Evolutionary conservation across 768 basidiomycete genomes (phyloP), one percentile per base, ranked within the genome.

Genomic region (Cystofilobasidium capitatum): DNA sequence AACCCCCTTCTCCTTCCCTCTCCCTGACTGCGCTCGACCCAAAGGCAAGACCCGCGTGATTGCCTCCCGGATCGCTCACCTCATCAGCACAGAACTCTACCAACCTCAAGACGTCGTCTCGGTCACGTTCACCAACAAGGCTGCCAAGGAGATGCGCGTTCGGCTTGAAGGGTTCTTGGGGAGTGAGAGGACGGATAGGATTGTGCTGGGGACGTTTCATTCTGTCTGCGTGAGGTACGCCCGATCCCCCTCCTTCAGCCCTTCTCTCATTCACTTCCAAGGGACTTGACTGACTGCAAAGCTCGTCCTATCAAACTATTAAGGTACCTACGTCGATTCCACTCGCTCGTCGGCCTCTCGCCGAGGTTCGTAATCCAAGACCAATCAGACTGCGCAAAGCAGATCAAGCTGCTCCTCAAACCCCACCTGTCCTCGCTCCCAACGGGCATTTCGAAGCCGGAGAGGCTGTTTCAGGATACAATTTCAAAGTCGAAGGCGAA

Each of bases 91-190:
- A 35, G 82, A 85, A 71, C 71, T 71, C 33, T 73, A 86, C 14
- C 73, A 80, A 16, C 82, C 87, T 1, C 79, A 80, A 6, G 79
- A 83, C 22, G 86, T 89, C 76, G 87, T 86, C 72, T 86, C 86
- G 2, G 87, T 92, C 14, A 94, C 84, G 0, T 94, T 92, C 75
- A 91, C 90, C 13, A 91, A 91, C 79, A 90, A 90, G 76, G 89
- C 90, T 20, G 89, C 90, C 0, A 86, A 84, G 69, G 91, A 92
- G 78, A 91, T 92, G 89, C 81, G 83, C 60, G 81, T 83, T 61
- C 81, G 91, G 4, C 78, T 94, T 36, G 77, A 78, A 24, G 83
- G 81, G 69, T 77, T 91, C 3, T 80, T 94, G 40, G 90, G 89
- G 5, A 81, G 83, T 42, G 75, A 81, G 35, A 73, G 73, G 2